Evolutionary conservation across 805 yeast species (phyloP).

Genomic region (Millerago galiae): DNA sequence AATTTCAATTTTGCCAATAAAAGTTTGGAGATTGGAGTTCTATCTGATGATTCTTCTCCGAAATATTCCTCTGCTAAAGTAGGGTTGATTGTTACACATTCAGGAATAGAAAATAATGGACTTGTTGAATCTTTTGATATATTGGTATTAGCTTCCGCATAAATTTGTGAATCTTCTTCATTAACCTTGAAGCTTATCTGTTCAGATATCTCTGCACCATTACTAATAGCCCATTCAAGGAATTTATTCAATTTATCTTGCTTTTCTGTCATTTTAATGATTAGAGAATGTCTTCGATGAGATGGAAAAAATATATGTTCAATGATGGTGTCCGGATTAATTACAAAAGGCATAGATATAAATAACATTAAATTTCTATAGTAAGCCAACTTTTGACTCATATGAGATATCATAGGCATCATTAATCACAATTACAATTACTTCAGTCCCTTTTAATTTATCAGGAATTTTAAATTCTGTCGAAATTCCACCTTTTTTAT

Average conservation of each 20-base stretch:
- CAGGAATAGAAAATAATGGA: constrained; percentile 34
- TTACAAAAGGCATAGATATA: not conserved
- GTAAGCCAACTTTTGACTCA: constrained; percentile 19
- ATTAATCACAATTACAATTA: constrained; percentile 47
- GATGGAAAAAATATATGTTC: too few relatives aligned
- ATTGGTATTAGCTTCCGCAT: constrained; percentile 29
- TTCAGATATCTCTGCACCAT: constrained; percentile 33
- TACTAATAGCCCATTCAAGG: constrained; percentile 31
- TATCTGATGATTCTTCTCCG: constrained; percentile 9
- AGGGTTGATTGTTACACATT: constrained; percentile 31
- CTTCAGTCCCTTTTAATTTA: constrained; percentile 37
- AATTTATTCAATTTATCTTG: constrained; percentile 7
- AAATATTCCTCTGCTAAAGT: constrained; percentile 28
- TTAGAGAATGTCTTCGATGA: too few relatives aligned
- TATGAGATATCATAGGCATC: constrained; percentile 62
- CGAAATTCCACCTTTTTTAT: constrained; percentile 23
- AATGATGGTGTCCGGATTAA: not conserved
- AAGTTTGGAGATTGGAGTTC: constrained; percentile 25
- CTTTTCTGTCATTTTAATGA: not conserved
- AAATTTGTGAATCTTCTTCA: constrained; percentile 3
- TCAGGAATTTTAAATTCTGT: constrained; percentile 46
- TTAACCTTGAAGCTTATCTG: constrained; percentile 27
- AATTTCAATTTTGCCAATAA: constrained; percentile 38
- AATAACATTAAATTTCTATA: not conserved
- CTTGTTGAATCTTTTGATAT: constrained; percentile 17